A percentile compares a stretch with the other conserved stretches of the same genome.
Conservation (phyloP, 495 filamentous ascomycete species). For the Amniculicola lignicola region DNA sequence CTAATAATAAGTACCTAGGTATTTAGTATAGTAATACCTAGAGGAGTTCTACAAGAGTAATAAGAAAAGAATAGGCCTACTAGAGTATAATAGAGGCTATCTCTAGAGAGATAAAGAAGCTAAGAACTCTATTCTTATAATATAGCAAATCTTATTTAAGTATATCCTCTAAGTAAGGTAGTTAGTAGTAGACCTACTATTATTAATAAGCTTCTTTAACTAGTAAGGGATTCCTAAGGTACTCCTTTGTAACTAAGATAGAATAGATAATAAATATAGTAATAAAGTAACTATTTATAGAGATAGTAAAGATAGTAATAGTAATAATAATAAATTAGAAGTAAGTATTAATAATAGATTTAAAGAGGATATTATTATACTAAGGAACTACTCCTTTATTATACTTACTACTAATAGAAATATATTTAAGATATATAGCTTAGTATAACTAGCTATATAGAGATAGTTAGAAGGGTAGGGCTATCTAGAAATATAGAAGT, state of each 20-base stretch:
- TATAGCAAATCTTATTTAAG: slow-evolving; percentile 52
- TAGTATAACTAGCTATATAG: slow-evolving; percentile 49
- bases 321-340: not conserved
- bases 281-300: not conserved
- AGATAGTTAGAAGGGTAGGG: slow-evolving; percentile 45
- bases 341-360: slow-evolving; percentile 1
- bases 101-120: slow-evolving; percentile 45
- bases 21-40: slow-evolving; percentile 42
- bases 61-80: slow-evolving; percentile 40
- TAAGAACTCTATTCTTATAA: slow-evolving; percentile 41
- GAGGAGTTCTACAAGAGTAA: slow-evolving; percentile 42
- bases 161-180: slow-evolving; percentile 36
- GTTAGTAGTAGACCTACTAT: slow-evolving; percentile 31
- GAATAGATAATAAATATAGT: not conserved
- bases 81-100: slow-evolving; percentile 41
- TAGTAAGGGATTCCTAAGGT: slow-evolving; percentile 29
- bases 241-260: slow-evolving; percentile 15
- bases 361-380: slow-evolving; percentile 9
- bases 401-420: slow-evolving; percentile 14
- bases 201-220: slow-evolving; percentile 35
- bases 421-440: slow-evolving; percentile 48
- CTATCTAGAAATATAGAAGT: slow-evolving; percentile 44
- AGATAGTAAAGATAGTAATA: not conserved
- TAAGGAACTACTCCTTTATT: slow-evolving; percentile 26
- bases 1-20: slow-evolving; percentile 18